Base-by-base conservation (phyloP, 768 basidiomycete genomes). In the Pleurotus salmoneostramineus region DNA sequence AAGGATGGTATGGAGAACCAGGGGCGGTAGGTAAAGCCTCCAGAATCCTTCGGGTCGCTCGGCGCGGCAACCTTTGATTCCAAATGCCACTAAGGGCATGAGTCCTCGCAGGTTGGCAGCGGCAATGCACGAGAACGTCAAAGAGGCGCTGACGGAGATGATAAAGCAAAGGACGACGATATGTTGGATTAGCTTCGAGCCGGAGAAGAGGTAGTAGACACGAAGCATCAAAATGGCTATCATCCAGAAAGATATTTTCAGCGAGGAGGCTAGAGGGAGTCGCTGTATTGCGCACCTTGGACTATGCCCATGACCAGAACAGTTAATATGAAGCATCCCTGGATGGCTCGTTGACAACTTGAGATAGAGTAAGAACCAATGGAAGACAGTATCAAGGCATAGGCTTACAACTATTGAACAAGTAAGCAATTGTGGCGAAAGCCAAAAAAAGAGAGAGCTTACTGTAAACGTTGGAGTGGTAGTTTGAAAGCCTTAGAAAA, bases 151-250 rank as follows among this genome's bases (percentile, higher is more conserved):
- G 61, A 69, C 58, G 12, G 74, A 70, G 11, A 65, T 32, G 3
- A 66, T 21, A 50, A 75, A 77, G 14, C 65, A 60, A 15, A 62
- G 59, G 32, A 73, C 59, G 40, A 75, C 65, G n/a, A 58, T 61
- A 27, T 68, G 58, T 46, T 66, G 71, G 34, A 74, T 60, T 7
- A 35, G 4, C 33, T 56, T 65, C 48, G 67, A 69, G 33, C 66
- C 65, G 4, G 72, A 68, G 57, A 76, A 77, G 45, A 77, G 69
- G 61, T 74, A 75, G 75, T 75, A 79, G 31, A 75, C 70, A 32
- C 77, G 71, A 40, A 71, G 63, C 34, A 73, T 69, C 12, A 77
- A 69, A 43, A 76, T 75, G 17, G 70, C 76, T 78, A 46, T n/a
- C n/a, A n/a, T n/a, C n/a, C n/a, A n/a, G 31, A 36, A 37, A 34